Evolutionary conservation across 2,329 filamentous ascomycete genomes (phyloP), one percentile per base, ranked within the genome.

Genomic region (Fusarium newnesense): DNA sequence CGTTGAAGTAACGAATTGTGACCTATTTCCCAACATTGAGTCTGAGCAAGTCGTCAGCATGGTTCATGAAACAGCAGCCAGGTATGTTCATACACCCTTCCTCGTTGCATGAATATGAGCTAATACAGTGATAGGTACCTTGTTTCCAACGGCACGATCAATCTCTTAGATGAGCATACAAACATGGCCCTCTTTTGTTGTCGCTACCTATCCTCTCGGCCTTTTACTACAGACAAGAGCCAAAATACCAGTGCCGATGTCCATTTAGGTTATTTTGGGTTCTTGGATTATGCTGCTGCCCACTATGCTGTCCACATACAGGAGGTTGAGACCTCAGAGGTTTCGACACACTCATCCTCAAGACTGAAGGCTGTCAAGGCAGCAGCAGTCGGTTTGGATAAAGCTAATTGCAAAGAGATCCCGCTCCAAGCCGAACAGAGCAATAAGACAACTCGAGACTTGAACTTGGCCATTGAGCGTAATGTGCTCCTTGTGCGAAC

Each of bases 11-110:
- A 24, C 13, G 0, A 0, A 16, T 0, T 66, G 64, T 4, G 46
- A 66, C 0, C 0, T 57, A 0, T 66, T 64, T 1, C 21, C 9
- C 0, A n/a, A 0, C 4, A 2, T 3, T 0, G 13, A 43, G 4
- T 57, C 64, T 0, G 64, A 66, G 0, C 37, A 58, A 4, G 0
- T 10, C 0, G 0, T 66, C 0, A 34, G 1, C 0, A 64, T 66
- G 9, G 34, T 66, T 0, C 63, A 66, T 0, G 21, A 64, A 16
- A 64, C 59, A 2, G n/a, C n/a, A n/a, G n/a, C n/a, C n/a, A n/a
- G n/a, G n/a, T n/a, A n/a, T n/a, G n/a, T n/a, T n/a, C n/a, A n/a
- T n/a, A n/a, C n/a, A n/a, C n/a, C n/a, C n/a, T n/a, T n/a, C n/a
- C n/a, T n/a, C n/a, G n/a, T n/a, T n/a, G n/a, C n/a, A n/a, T n/a